Base-by-base conservation (phyloP, 176 grass and related monocot genomes). In the Canna indica region DNA sequence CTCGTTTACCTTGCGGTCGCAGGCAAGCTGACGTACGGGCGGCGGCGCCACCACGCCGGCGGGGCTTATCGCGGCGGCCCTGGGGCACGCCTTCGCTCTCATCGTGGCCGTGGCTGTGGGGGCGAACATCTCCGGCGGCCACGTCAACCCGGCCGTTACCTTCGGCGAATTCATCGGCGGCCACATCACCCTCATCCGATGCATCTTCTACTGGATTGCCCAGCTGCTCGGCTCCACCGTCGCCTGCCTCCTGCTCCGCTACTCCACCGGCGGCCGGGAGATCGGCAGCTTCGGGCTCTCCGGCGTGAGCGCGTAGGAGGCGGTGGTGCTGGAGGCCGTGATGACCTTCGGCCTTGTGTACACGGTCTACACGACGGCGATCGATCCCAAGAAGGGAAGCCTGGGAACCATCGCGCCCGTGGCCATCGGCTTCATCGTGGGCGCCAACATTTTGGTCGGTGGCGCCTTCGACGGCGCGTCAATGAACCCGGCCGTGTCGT, bases 311-410 rank as follows among this genome's bases (percentile, higher is more conserved):
- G 84, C 39, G 3, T 83, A 68, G 82, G 75, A 93, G 74, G 90
- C 84, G 15, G 29, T 93, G 25, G 90, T 93, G 16, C 82, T 99
- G 1, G 94, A 99, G 85, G 87, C 90, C 64, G 94, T 91, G 0
- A 93, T 99, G 94, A 99, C 94, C 75, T 99, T 99, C 84, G 94
- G 94, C 6, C 87, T 99, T 1, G 94, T 99, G 1, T 93, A 99
- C 86, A 99, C 94, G 4, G 94, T 99, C 28, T 99, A 99, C 75
- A 90, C 94, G 54, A 99, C 94, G 0, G 89, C 94, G 4, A 26
- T 97, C 0, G 93, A 97, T 85, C 86, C 88, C 14, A 97, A 87
- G 84, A 88, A 80, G 84, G 94, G 88, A 59, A 87, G 42, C 72
- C 77, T 93, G 30, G 86, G 89, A 61, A 92, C 93, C 77, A 93